These are phyloP conservation scores for Platanus orientalis DNA, from an alignment of 164 flowering plant species.

Conservation along the genomic window DNA sequence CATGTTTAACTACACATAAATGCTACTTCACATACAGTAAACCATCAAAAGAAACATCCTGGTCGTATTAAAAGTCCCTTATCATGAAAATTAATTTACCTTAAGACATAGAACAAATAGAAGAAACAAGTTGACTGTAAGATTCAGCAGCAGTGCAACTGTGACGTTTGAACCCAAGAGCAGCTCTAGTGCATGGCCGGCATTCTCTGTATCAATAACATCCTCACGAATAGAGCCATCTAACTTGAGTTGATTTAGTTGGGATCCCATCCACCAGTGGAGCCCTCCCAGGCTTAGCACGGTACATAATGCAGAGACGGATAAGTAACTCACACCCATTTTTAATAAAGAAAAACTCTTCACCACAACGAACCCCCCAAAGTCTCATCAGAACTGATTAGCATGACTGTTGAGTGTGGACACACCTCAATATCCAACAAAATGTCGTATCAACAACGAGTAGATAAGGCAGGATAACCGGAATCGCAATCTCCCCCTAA, in stretches of 20 bases:
- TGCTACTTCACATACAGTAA: background rate
- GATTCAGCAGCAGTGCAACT: slow-evolving; percentile 51
- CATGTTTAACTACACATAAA: background rate
- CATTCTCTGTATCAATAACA: slow-evolving; percentile 38
- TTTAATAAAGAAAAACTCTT: slow-evolving; percentile 6
- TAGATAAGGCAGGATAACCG: background rate
- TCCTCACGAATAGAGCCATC: slow-evolving; percentile 46
- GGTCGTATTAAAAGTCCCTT: background rate
- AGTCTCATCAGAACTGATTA: slow-evolving; percentile 10
- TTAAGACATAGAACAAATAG: slow-evolving; percentile 64
- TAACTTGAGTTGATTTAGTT: slow-evolving; percentile 41
- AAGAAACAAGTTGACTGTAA: slow-evolving; percentile 51
- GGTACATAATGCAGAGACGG: slow-evolving; percentile 46
- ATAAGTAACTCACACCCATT: slow-evolving; percentile 18
- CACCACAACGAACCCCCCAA: slow-evolving; percentile 7
- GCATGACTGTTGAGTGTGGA: slow-evolving; percentile 2
- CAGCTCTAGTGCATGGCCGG: slow-evolving; percentile 41
- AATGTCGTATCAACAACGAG: background rate
- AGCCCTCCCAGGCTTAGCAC: slow-evolving; percentile 64
- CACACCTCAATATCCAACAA: background rate
- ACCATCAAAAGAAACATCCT: background rate
- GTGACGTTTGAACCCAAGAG: slow-evolving; percentile 59
- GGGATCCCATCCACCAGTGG: slow-evolving; percentile 53
- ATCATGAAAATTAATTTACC: slow-evolving; percentile 33
- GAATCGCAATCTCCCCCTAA: background rate